phyloP scores from a whole-genome alignment of 2,329 filamentous ascomycete species.

The Microcera coccophila region DNA sequence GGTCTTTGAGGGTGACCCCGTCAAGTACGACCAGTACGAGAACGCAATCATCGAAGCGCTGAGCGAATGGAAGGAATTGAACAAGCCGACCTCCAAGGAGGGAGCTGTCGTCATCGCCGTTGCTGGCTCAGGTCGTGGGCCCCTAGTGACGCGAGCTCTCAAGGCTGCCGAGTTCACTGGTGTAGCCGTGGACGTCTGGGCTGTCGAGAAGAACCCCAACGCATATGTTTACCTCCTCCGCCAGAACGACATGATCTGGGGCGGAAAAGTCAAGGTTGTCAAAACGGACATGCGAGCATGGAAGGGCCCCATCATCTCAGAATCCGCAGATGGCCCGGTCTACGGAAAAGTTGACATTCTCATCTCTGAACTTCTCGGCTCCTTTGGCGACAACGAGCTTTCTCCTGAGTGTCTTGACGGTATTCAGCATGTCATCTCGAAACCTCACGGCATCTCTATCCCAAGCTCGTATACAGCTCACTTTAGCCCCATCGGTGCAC shows the following conservation, averaged over 20 bases:
- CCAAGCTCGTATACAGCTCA: constrained; percentile 91
- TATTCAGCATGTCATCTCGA: constrained; percentile 80
- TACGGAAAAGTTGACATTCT: constrained; percentile 80
- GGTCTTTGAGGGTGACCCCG: constrained; percentile 95
- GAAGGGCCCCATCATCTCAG: constrained; percentile 68
- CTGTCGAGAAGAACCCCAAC: constrained; percentile 96
- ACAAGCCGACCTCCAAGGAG: constrained; percentile 67
- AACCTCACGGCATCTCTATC: constrained; percentile 83
- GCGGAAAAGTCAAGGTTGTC: constrained; percentile 74
- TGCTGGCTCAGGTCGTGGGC: constrained; percentile 87
- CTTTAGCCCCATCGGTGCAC: constrained; percentile 84
- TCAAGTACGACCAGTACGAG: constrained; percentile 98
- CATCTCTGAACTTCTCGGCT: constrained; percentile 88
- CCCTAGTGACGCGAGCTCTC: constrained; percentile 82
- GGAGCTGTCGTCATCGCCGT: constrained; percentile 82
- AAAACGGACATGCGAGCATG: constrained; percentile 97
- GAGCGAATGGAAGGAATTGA: constrained; percentile 68
- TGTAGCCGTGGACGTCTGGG: constrained; percentile 81
- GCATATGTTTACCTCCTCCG: constrained; percentile 88
- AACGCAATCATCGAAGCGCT: constrained; percentile 76
- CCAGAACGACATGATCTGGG: constrained; percentile 82
- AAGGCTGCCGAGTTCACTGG: constrained; percentile 72
- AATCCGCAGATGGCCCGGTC: constrained; percentile 42
- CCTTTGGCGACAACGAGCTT: constrained; percentile 95
- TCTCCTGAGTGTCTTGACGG: constrained; percentile 96